These are phyloP conservation scores for Bipolaris bicolor DNA, from an alignment of 2,329 filamentous ascomycete species.

Conservation along the genomic window DNA sequence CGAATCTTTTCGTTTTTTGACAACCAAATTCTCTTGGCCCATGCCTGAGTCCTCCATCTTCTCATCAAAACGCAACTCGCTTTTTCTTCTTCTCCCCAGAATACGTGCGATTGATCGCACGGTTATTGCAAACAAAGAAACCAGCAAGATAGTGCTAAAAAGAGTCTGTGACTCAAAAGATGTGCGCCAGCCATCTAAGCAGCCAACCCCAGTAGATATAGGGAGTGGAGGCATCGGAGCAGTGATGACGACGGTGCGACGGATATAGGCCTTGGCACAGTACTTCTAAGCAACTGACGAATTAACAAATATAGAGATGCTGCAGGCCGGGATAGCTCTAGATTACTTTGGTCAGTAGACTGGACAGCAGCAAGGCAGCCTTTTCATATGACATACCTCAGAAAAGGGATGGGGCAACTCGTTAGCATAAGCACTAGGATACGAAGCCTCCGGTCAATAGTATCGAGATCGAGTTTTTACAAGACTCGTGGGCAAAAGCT, in stretches of 20 bases:
- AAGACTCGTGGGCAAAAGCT: conserved; percentile 22
- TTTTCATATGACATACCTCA: conserved; percentile 44
- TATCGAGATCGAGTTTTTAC: conserved; percentile 22
- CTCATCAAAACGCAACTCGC: conserved; percentile 1
- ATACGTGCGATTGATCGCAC: conserved; percentile 23
- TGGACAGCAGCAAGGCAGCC: conserved; percentile 25
- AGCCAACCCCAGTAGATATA: conserved; percentile 22
- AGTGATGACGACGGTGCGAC: conserved; percentile 18
- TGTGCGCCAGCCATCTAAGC: conserved; percentile 16
- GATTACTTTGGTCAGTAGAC: conserved; percentile 36
- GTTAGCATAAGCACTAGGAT: conserved; percentile 47
- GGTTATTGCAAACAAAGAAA: conserved; percentile 24
- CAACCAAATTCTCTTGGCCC: not conserved
- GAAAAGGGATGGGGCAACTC: conserved; percentile 36
- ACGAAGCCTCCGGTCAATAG: conserved; percentile 29
- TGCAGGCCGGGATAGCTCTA: conserved; percentile 38
- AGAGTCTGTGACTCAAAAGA: conserved; percentile 12
- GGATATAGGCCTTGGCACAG: conserved; percentile 25
- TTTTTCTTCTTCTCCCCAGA: conserved; percentile 27
- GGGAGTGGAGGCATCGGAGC: conserved; percentile 41
- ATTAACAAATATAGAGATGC: conserved; percentile 30
- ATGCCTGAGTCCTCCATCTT: conserved; percentile 4
- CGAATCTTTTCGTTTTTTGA: conserved; percentile 9
- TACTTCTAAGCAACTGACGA: conserved; percentile 26
- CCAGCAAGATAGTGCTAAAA: conserved; percentile 27